phyloP scores from a whole-genome alignment of 1,139 yeast species.

The Dujonia santamariae region DNA sequence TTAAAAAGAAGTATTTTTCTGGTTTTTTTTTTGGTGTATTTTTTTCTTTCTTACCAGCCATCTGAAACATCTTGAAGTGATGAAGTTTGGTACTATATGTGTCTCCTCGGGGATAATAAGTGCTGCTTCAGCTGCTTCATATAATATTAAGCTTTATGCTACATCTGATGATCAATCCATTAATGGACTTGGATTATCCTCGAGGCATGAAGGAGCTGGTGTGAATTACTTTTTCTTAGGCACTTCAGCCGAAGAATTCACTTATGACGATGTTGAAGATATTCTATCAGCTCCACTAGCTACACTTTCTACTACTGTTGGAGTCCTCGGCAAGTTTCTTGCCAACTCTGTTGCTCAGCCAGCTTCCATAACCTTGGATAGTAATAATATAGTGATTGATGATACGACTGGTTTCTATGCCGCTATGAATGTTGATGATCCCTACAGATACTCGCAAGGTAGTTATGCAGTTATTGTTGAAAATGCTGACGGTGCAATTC shows the following conservation, averaged over 20 bases:
- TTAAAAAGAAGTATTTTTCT: too few species aligned
- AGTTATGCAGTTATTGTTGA: conserved; percentile 22
- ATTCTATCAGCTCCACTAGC: too few species aligned
- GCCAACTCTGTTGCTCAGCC: conserved; percentile 2
- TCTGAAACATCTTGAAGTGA: too few species aligned
- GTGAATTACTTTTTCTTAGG: conserved; percentile 15
- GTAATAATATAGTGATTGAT: conserved; percentile 1
- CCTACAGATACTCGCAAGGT: conserved; percentile 33
- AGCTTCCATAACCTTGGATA: neutral
- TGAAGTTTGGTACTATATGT: conserved; percentile 8
- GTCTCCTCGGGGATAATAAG: conserved; percentile 7
- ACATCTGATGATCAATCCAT: conserved; percentile 10
- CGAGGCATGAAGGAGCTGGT: conserved; percentile 20
- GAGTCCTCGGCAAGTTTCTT: conserved; percentile 3
- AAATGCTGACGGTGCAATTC: conserved; percentile 16
- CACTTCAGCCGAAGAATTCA: conserved; percentile 10
- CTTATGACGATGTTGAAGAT: conserved; percentile 10
- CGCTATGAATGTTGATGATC: conserved; percentile 40
- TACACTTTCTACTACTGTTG: neutral
- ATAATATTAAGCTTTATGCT: conserved; percentile 5
- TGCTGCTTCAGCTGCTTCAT: conserved; percentile 6
- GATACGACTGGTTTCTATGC: conserved; percentile 31
- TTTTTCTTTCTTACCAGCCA: too few species aligned
- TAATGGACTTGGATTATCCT: conserved; percentile 11
- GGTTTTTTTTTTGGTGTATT: too few species aligned